Base-by-base conservation (phyloP, 495 filamentous ascomycete species). In the Penicillium pulvis region DNA sequence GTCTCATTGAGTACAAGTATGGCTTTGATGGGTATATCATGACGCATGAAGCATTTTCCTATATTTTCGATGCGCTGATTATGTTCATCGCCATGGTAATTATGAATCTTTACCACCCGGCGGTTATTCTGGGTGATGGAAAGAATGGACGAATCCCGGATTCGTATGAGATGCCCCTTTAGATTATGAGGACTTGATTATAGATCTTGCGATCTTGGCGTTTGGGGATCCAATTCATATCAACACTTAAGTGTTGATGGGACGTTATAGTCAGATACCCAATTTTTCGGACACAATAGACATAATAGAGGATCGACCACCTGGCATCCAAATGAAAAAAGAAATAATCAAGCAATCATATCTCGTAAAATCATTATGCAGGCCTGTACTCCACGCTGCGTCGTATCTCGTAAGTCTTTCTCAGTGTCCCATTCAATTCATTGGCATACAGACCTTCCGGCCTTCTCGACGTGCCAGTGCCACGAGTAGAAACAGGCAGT, bases 1-100 rank as follows among this genome's bases (percentile, higher is more conserved):
- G 88, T 9, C 69, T 86, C 30, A 61, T 87, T 10, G 88, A 91
- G 71, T 90, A 85, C 60, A 51, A 76, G 1, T 72, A 83, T 69
- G 86, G 87, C 0, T 65, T 76, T 33, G 61, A 71, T 19, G 85
- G 86, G 10, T 78, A 70, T 60, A 49, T 82, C 24, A 63, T 86
- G 56, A 66, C 58, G 1, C 78, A 84, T 55, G 87, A 90, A 72
- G 78, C 74, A 53, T 82, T 80, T 60, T 58, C 88, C 55, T 90
- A 88, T 66, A 60, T 85, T 12, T 89, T 89, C 60, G 88, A 91
- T 67, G 69, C 77, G 23, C 24, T 76, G 36, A 65, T 84, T 47
- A 90, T 90, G 86, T 60, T 83, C 28, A 9, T 66, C 2, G 82
- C 81, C 19, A 81, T 83, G 71, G 64, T 79, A 0, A 56, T 83